Conservation (phyloP, 2,329 filamentous ascomycete species). For the Fusarium cicatricum region DNA sequence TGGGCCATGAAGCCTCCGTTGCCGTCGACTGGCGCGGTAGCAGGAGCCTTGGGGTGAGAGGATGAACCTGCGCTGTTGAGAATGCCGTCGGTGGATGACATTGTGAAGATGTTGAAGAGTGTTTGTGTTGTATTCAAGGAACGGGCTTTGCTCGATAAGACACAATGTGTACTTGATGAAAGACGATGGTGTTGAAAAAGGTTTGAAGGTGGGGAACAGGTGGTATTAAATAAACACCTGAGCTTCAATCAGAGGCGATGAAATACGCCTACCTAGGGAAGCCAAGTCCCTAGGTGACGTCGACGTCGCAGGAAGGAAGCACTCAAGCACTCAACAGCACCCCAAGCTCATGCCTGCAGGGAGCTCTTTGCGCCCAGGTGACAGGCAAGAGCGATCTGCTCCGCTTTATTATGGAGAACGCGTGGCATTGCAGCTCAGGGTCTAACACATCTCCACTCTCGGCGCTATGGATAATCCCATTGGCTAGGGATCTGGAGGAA, state of each 20-base stretch:
- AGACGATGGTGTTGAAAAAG: slow-evolving; percentile 14
- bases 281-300: slow-evolving; percentile 33
- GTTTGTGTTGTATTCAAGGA: not conserved
- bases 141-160: no score
- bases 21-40: slow-evolving; percentile 14
- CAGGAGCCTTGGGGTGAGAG: slow-evolving; percentile 44
- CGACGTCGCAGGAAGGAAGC: slow-evolving; percentile 5
- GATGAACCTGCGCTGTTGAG: slow-evolving; percentile 43
- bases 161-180: no score
- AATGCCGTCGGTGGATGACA: slow-evolving; percentile 32
- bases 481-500: not conserved
- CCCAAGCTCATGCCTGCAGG: slow-evolving; percentile 1
- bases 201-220: slow-evolving; percentile 15
- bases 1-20: slow-evolving; percentile 58
- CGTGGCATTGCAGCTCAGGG: slow-evolving; percentile 17
- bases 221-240: slow-evolving; percentile 28
- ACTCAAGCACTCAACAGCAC: not conserved
- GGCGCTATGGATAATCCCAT: slow-evolving; percentile 2
- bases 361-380: slow-evolving; percentile 22
- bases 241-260: not conserved
- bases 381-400: slow-evolving; percentile 31
- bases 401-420: slow-evolving; percentile 15
- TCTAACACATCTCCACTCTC: no score
- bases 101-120: slow-evolving; percentile 7
- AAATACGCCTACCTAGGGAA: slow-evolving; percentile 9